Conservation (phyloP, 192 early-diverging fungal species). For the Coemansia biformis region DNA sequence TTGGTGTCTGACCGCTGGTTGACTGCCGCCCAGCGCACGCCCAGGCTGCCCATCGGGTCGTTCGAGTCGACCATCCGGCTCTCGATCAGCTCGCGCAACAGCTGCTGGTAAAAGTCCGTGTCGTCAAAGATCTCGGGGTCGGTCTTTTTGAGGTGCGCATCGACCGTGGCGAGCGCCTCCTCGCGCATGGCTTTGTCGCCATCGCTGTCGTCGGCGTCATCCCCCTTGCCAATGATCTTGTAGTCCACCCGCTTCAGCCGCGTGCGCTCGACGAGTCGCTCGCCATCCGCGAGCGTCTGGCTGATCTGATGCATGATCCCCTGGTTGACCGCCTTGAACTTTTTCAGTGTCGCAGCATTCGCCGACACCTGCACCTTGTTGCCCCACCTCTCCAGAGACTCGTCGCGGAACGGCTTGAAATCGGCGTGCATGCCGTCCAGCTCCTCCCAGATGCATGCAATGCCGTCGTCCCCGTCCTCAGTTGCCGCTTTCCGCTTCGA, state of each 20-base stretch:
- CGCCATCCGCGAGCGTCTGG: conserved; percentile 63
- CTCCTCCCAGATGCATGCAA: conserved; percentile 17
- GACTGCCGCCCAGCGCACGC: conserved; percentile 79
- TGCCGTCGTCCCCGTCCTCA: conserved; percentile 7
- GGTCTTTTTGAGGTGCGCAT: conserved; percentile 59
- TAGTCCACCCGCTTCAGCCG: conserved; percentile 75
- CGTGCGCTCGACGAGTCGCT: conserved; percentile 80
- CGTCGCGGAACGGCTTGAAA: conserved; percentile 76
- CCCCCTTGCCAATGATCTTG: conserved; percentile 33
- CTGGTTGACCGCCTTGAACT: conserved; percentile 95
- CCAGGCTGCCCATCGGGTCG: conserved; percentile 69
- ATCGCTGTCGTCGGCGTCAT: neutral
- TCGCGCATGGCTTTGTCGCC: conserved; percentile 5
- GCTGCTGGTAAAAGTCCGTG: conserved; percentile 89
- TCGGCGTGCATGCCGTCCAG: conserved; percentile 17
- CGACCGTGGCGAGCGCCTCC: conserved; percentile 10
- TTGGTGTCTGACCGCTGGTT: conserved; percentile 60
- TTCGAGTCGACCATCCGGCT: conserved; percentile 86
- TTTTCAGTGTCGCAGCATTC: conserved; percentile 69
- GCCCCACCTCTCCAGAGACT: conserved; percentile 91
- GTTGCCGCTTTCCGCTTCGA: conserved; percentile 16
- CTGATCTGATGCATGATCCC: conserved; percentile 68
- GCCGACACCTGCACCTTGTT: conserved; percentile 75
- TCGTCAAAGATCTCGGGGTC: conserved; percentile 89
- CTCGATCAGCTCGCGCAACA: conserved; percentile 93